Evolutionary conservation across 768 basidiomycete genomes (phyloP).

Genomic region (Boletus barrowsii): DNA sequence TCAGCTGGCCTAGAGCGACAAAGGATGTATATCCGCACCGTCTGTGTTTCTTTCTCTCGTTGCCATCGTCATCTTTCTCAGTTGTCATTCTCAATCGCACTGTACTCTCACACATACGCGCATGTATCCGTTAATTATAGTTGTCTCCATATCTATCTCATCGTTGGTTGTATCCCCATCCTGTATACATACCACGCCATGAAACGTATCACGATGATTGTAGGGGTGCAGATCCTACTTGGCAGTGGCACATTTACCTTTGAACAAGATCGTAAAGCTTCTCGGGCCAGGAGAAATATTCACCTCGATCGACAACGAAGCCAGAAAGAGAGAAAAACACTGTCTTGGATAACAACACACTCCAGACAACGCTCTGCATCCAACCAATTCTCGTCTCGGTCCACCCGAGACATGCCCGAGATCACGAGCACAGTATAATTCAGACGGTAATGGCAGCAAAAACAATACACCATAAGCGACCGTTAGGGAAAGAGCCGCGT

Average conservation of each 20-base stretch:
- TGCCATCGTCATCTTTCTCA: no score
- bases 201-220: no score
- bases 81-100: not conserved
- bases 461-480: not conserved
- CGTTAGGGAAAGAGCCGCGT: conserved; percentile 21
- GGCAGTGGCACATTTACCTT: no score
- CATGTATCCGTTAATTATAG: no score
- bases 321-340: not conserved
- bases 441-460: not conserved
- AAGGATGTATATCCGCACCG: not conserved
- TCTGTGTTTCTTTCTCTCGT: not conserved
- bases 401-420: not conserved
- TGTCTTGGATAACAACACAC: conserved; percentile 3
- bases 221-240: no score
- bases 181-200: no score
- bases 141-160: no score
- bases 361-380: not conserved
- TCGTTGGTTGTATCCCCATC: no score
- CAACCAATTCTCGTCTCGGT: not conserved
- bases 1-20: not conserved
- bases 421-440: no score
- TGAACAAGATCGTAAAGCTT: no score
- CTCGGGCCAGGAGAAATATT: no score
- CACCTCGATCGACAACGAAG: no score
- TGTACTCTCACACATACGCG: not conserved